phyloP scores from a whole-genome alignment of 345 rosid species.

The Salix viminalis region DNA sequence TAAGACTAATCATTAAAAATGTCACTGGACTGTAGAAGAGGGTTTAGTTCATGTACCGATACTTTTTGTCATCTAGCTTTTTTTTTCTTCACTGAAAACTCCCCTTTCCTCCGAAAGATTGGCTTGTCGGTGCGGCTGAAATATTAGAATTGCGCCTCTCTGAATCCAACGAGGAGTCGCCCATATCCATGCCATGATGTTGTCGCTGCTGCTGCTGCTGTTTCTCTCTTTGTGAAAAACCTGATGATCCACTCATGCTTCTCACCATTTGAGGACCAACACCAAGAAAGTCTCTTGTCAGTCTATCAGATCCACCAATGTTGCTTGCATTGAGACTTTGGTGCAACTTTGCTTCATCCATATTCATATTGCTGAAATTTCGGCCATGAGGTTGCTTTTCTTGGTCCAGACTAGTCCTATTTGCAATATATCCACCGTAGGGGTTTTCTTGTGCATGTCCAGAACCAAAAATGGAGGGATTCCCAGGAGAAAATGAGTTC shows the following conservation, averaged over 20 bases:
- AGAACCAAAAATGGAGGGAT: conserved; percentile 34
- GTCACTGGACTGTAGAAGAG: not conserved
- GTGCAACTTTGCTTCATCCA: conserved; percentile 28
- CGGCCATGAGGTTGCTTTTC: conserved; percentile 7
- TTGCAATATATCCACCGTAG: conserved; percentile 9
- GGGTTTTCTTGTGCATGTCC: conserved; percentile 25
- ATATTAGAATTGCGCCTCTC: conserved; percentile 18
- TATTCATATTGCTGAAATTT: not conserved
- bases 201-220: conserved; percentile 15
- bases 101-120: conserved; percentile 22
- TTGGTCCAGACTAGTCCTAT: not conserved
- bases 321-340: conserved; percentile 18
- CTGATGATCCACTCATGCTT: conserved; percentile 22
- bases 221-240: conserved; percentile 21
- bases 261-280: conserved; percentile 58
- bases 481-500: conserved; percentile 50
- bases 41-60: not conserved
- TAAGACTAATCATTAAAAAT: conserved; percentile 4
- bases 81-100: conserved; percentile 18
- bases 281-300: conserved; percentile 77
- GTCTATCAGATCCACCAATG: conserved; percentile 50
- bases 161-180: conserved; percentile 23
- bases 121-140: conserved; percentile 17
- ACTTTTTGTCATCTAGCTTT: not conserved
- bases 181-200: conserved; percentile 11